Evolutionary conservation across 768 basidiomycete genomes (phyloP), one percentile per base, ranked within the genome.

Genomic region (Leccinum rimulosum): DNA sequence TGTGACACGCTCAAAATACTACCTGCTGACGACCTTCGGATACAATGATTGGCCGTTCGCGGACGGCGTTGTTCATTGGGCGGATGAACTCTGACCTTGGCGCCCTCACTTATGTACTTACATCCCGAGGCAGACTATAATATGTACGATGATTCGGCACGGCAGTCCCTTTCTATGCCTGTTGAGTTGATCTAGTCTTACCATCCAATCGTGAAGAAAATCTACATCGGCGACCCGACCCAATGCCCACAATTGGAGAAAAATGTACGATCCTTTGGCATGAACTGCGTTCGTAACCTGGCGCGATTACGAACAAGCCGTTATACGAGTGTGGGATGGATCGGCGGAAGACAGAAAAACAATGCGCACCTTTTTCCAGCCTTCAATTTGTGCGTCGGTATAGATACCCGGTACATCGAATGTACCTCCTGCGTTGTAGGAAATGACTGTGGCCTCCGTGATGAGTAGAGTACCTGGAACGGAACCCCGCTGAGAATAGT

Each of bases 331-430:
- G 14, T 17, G 1, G 22, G 27, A 19, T 28, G 47, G 31, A 11
- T 27, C 19, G 14, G 30, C 17, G 28, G 17, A 19, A 30, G 12
- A 2, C 3, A 35, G 40, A 15, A 6, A 7, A 12, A 25, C 1
- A 1, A 11, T n/a, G 35, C 50, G 9, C 33, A 80, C 80, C 64
- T 69, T 63, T 63, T 80, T 82, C 85, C 84, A 86, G 0, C 63
- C 77, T 9, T 65, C 59, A 31, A 79, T 79, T 61, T 93, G 89
- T 25, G 80, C 83, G 3, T 79, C 68, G n/a, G 68, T 83, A 77
- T 81, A 89, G 55, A 89, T 82, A 1, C 88, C 89, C 2, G 88
- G 89, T 0, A 81, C 78, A 56, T 83, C 70, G 2, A 58, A 52
- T 45, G 71, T 75, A 1, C 84, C 85, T 3, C 80, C 83, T 0